phyloP scores from a whole-genome alignment of 139 green algal species.

The Ulvella scutata region DNA sequence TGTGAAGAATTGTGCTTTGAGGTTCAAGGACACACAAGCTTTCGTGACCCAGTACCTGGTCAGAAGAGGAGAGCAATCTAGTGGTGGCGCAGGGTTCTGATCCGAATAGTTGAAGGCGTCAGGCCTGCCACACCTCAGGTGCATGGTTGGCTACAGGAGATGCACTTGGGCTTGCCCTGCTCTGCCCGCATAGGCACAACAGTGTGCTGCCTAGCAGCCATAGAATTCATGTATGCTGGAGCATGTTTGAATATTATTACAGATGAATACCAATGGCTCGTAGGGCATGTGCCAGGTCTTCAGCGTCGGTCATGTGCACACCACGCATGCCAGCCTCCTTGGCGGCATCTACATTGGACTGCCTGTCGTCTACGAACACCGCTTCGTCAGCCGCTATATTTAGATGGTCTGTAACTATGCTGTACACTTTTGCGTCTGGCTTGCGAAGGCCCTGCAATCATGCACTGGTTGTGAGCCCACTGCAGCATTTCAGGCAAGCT shows the following conservation, averaged over 20 bases:
- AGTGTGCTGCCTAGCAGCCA: no score
- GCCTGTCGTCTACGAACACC: slow-evolving; percentile 57
- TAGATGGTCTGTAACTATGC: slow-evolving; percentile 19
- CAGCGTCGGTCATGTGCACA: slow-evolving; percentile 25
- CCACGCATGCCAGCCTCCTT: slow-evolving; percentile 17
- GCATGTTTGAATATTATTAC: no score
- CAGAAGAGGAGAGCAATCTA: not conserved
- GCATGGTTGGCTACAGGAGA: no score
- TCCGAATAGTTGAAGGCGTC: not conserved
- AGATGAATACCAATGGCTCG: slow-evolving; percentile 12
- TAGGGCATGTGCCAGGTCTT: slow-evolving; percentile 21
- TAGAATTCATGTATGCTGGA: no score
- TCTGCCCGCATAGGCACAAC: no score
- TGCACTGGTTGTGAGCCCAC: no score
- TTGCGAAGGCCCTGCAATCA: slow-evolving; percentile 43
- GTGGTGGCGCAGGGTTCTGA: not conserved
- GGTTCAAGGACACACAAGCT: not conserved
- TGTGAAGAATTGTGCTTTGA: not conserved
- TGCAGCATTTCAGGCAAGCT: not conserved
- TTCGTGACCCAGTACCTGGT: not conserved
- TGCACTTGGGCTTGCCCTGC: no score
- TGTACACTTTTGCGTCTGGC: slow-evolving; percentile 31
- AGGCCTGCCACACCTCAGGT: no score
- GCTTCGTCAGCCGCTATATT: slow-evolving; percentile 9
- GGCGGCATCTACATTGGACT: slow-evolving; percentile 19